Evolutionary conservation across 2,329 filamentous ascomycete genomes (phyloP).

Genomic region (Lecanosticta acicola): DNA sequence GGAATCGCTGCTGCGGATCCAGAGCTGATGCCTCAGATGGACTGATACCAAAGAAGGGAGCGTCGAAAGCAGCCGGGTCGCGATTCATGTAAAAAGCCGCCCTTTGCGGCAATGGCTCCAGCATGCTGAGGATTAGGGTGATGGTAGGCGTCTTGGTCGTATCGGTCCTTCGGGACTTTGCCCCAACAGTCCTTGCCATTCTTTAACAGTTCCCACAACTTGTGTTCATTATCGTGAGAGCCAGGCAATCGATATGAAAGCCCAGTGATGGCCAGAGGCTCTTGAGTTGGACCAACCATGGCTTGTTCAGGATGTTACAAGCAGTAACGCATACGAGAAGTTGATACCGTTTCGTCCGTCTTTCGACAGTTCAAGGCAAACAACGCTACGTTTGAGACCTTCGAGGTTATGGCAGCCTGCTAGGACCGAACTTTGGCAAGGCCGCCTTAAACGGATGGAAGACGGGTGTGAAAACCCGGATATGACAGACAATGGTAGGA

Average conservation of each 20-base stretch:
- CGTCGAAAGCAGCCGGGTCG: conserved; percentile 17
- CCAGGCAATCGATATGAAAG: conserved; percentile 35
- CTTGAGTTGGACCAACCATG: background rate
- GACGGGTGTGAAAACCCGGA: too few species aligned
- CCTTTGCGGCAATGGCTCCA: conserved; percentile 1
- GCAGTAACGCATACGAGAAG: too few species aligned
- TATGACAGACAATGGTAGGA: too few species aligned
- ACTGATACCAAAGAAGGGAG: conserved; percentile 17
- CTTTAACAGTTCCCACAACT: conserved; percentile 9
- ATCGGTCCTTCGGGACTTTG: conserved; percentile 23
- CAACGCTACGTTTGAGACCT: too few species aligned
- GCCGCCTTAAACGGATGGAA: too few species aligned
- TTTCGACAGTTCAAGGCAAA: too few species aligned
- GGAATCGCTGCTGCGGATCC: conserved; percentile 20
- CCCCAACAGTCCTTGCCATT: conserved; percentile 5
- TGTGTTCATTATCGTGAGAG: background rate
- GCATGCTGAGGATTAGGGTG: conserved; percentile 6
- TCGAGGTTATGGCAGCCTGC: too few species aligned
- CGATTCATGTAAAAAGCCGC: conserved; percentile 14
- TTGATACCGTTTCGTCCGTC: too few species aligned
- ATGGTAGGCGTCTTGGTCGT: conserved; percentile 20
- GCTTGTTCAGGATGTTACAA: too few species aligned
- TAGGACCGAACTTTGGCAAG: too few species aligned
- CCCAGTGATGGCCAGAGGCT: conserved; percentile 37
- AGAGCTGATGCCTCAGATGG: conserved; percentile 14